A percentile compares a stretch with the other conserved stretches of the same genome.
These are phyloP conservation scores for Jimgerdemannia lactiflua DNA, from an alignment of 192 early-diverging fungal genomes.

Conservation along the genomic window DNA sequence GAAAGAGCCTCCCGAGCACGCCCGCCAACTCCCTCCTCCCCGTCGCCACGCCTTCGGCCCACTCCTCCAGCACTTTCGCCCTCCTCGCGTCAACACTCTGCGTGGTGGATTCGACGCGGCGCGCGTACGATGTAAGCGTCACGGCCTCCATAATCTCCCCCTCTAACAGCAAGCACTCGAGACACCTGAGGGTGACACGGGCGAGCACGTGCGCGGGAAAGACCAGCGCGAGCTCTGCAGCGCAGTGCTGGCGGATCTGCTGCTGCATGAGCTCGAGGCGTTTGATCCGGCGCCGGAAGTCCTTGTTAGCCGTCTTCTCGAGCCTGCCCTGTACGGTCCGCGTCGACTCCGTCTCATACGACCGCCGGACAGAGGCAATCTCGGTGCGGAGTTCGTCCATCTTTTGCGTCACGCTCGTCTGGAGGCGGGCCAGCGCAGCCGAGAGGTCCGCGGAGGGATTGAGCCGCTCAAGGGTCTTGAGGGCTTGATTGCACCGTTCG, in stretches of 20 bases:
- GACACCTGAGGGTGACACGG: slow-evolving; percentile 48
- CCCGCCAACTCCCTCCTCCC: slow-evolving; percentile 70
- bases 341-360: slow-evolving; percentile 31
- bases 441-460: slow-evolving; percentile 15
- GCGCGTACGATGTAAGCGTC: slow-evolving; percentile 50
- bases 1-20: slow-evolving; percentile 67
- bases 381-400: slow-evolving; percentile 38
- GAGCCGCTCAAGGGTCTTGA: slow-evolving; percentile 7
- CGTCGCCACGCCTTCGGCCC: slow-evolving; percentile 64
- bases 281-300: slow-evolving; percentile 62
- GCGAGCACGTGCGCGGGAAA: slow-evolving; percentile 57
- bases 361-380: slow-evolving; percentile 33
- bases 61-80: slow-evolving; percentile 62
- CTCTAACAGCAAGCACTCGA: slow-evolving; percentile 73
- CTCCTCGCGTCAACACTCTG: slow-evolving; percentile 46
- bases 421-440: slow-evolving; percentile 18
- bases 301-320: slow-evolving; percentile 62
- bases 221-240: slow-evolving; percentile 45
- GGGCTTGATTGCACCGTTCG: slow-evolving; percentile 6
- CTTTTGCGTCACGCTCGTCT: slow-evolving; percentile 38
- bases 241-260: slow-evolving; percentile 55
- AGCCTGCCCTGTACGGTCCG: slow-evolving; percentile 48
- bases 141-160: slow-evolving; percentile 65
- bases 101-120: slow-evolving; percentile 51
- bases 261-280: slow-evolving; percentile 46